Base-by-base conservation (phyloP, 1,139 yeast species). In the Saccharomycopsis hybrid region DNA sequence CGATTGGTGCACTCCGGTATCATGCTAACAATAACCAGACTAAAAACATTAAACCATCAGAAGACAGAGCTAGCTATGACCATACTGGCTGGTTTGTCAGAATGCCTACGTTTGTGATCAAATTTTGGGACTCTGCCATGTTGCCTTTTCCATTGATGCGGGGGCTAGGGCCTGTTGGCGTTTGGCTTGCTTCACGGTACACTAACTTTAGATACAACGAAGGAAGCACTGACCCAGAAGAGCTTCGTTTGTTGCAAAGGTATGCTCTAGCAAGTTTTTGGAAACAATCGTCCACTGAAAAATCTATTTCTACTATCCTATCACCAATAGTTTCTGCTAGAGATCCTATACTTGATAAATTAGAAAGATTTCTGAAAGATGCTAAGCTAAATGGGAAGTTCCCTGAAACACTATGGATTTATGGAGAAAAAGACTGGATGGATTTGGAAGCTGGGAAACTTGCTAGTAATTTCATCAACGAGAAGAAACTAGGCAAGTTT, bases 401-500 rank as follows among this genome's bases (percentile, higher is more conserved):
- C 5, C 55, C 53, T 3, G 32, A 41, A 33, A 45, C 36, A 4
- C 63, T 78, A 58, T 72, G 89, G 65, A 63, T 87, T 38, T 89
- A 88, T 62, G 97, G 97, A 0, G 81, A 84, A 57, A 78, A 72
- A 57, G 97, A 89, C 62, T 89, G 92, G 76, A 89, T 89, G 96
- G 85, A 85, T 61, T 70, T 76, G 1, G 77, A 74, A 46, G 92
- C 94, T 0, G 96, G 96, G 0, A 59, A 66, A 7, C 73, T 75
- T 51, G 78, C 80, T 44, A 70, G 30, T 57, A 64, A 38, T 63
- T 80, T 51, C 65, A 70, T 42, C 46, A 56, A 5, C 46, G 52
- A 33, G 51, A 59, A 37, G 54, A 56, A 2, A 37, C 54, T 51
- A n/a, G 66, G 68, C 1, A 62, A 60, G 5, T 60, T 59, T 4